These are phyloP conservation scores for Chimonanthus salicifolius DNA, from an alignment of 164 flowering plant genomes.

Conservation along the genomic window DNA sequence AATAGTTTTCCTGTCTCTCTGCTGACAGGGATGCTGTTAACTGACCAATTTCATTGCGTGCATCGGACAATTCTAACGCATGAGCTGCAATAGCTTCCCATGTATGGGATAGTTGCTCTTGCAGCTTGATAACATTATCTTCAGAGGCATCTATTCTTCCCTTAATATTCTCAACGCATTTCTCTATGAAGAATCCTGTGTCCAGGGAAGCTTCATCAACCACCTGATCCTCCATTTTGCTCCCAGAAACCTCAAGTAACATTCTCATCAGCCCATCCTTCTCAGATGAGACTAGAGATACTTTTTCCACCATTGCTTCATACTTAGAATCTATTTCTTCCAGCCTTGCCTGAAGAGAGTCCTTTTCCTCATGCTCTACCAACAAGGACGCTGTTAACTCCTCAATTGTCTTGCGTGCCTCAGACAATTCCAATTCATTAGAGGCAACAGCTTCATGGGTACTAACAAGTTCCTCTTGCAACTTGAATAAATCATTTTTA, in stretches of 20 bases:
- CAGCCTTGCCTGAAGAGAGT: conserved; percentile 42
- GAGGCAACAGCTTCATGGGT: conserved; percentile 14
- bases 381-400: conserved; percentile 42
- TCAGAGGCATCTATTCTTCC: conserved; percentile 33
- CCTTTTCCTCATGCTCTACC: conserved; percentile 54
- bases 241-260: conserved; percentile 12
- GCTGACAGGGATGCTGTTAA: conserved; percentile 43
- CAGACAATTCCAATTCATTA: conserved; percentile 20
- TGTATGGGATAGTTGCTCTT: conserved; percentile 29
- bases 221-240: conserved; percentile 14
- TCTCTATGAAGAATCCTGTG: conserved; percentile 31
- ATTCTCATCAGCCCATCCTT: conserved; percentile 7
- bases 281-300: conserved; percentile 24
- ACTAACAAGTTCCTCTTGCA: conserved; percentile 39
- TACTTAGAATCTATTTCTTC: conserved; percentile 39
- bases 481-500: conserved; percentile 31
- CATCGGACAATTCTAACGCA: conserved; percentile 24
- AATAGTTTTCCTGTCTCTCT: conserved; percentile 56
- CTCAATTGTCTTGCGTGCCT: conserved; percentile 45
- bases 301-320: conserved; percentile 39
- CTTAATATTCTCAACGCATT: conserved; percentile 49
- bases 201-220: conserved; percentile 25
- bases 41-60: conserved; percentile 43
- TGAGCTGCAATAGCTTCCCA: conserved; percentile 11
- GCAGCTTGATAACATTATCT: conserved; percentile 38